Conservation (phyloP, 148 eudicot species). For the Pouteria glomerata region DNA sequence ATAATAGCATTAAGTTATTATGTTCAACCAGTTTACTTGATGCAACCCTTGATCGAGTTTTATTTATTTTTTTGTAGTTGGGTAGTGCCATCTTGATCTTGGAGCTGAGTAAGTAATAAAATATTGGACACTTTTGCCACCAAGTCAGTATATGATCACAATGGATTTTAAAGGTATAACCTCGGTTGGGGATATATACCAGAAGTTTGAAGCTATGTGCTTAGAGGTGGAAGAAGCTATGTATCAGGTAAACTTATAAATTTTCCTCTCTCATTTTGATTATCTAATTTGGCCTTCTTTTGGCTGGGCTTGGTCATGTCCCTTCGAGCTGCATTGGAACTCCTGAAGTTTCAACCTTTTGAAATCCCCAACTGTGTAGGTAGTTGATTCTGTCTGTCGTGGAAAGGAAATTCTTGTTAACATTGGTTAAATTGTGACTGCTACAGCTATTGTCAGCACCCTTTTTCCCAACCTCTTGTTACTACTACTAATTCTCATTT, state of each 20-base stretch:
- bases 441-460: neutral
- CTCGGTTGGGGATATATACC: slow-evolving; percentile 63
- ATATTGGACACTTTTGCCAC: neutral
- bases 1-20: neutral
- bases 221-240: slow-evolving; percentile 77
- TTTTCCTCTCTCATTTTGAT: neutral
- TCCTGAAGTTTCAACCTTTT: neutral
- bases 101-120: neutral
- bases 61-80: slow-evolving; percentile 3
- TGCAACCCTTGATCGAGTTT: neutral
- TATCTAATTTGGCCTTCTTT: neutral
- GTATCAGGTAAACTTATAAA: slow-evolving; percentile 43
- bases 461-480: neutral
- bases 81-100: slow-evolving; percentile 8
- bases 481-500: neutral
- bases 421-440: neutral
- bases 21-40: neutral
- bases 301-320: neutral
- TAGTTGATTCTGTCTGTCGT: neutral
- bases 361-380: neutral
- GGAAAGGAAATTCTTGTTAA: neutral
- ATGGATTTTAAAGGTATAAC: slow-evolving; percentile 62
- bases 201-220: slow-evolving; percentile 70
- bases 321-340: neutral
- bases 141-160: slow-evolving; percentile 13